Evolutionary conservation across 78 protist species (phyloP).

Genomic region (Guillardia theta): DNA sequence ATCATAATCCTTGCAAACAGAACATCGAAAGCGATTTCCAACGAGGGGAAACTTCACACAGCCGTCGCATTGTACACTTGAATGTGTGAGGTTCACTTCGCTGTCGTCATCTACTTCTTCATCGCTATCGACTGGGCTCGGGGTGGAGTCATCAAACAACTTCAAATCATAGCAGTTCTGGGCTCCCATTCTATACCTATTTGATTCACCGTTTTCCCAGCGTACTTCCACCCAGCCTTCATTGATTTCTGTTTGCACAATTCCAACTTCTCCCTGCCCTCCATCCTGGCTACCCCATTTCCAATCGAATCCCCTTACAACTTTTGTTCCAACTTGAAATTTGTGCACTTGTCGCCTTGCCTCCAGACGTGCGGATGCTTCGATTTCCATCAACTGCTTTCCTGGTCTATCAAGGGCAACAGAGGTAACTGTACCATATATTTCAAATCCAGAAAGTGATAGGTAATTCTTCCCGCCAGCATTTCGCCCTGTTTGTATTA

Average conservation of each 20-base stretch:
- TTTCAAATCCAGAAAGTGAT: background rate
- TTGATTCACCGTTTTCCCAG: background rate
- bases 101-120: background rate
- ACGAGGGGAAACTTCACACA: conserved; percentile 13
- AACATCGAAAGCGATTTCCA: conserved; percentile 19
- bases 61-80: conserved; percentile 28
- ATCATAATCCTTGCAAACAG: conserved; percentile 29
- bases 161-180: background rate
- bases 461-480: background rate
- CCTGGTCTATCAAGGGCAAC: background rate
- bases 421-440: background rate
- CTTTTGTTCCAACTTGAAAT: background rate
- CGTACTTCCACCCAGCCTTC: conserved; percentile 40
- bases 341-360: background rate
- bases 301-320: background rate
- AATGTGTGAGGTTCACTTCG: background rate
- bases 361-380: background rate
- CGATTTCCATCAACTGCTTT: background rate
- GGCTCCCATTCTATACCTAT: conserved; percentile 5
- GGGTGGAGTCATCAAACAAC: background rate
- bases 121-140: background rate
- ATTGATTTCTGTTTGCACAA: background rate
- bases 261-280: background rate
- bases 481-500: background rate
- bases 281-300: conserved; percentile 7